These are phyloP conservation scores for Penicillium argentinense DNA, from an alignment of 495 filamentous ascomycete genomes.

Conservation along the genomic window DNA sequence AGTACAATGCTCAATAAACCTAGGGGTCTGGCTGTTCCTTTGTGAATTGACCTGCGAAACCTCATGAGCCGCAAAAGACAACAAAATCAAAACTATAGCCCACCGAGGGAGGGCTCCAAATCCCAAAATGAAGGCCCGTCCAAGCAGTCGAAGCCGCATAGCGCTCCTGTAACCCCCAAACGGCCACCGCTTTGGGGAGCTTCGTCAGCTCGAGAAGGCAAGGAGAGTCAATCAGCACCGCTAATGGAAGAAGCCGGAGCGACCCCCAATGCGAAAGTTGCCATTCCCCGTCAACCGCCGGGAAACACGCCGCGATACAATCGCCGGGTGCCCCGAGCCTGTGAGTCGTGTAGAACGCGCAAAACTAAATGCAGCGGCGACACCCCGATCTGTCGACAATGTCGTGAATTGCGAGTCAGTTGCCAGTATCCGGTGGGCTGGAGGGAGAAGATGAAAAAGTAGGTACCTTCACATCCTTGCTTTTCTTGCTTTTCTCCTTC, in stretches of 20 bases:
- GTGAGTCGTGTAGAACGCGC: conserved; percentile 69
- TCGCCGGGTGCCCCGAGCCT: conserved; percentile 56
- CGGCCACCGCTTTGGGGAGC: conserved; percentile 9
- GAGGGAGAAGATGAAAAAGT: conserved; percentile 59
- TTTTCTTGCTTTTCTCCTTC: not conserved
- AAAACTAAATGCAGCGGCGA: conserved; percentile 65
- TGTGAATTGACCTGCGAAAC: conserved; percentile 1
- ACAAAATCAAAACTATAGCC: conserved; percentile 5
- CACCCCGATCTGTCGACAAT: conserved; percentile 57
- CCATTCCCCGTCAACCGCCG: conserved; percentile 45
- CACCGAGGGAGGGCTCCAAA: conserved; percentile 3
- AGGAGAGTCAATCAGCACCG: conserved; percentile 3
- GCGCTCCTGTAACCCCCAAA: conserved; percentile 14
- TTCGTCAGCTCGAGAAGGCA: conserved; percentile 1
- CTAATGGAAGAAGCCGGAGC: conserved; percentile 2
- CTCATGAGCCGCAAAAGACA: conserved; percentile 17
- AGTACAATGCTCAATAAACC: conserved; percentile 8
- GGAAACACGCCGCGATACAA: conserved; percentile 32
- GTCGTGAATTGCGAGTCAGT: conserved; percentile 47
- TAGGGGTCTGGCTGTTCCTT: conserved; percentile 8
- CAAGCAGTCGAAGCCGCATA: conserved; percentile 11
- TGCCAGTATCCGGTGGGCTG: conserved; percentile 60
- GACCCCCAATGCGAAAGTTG: conserved; percentile 36
- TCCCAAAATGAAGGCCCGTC: conserved; percentile 8
- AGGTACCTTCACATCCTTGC: conserved; percentile 3